A percentile compares a stretch with the other conserved stretches of the same genome.
These are phyloP conservation scores for Nasturtium officinale DNA, from an alignment of 345 rosid species.

Conservation along the genomic window DNA sequence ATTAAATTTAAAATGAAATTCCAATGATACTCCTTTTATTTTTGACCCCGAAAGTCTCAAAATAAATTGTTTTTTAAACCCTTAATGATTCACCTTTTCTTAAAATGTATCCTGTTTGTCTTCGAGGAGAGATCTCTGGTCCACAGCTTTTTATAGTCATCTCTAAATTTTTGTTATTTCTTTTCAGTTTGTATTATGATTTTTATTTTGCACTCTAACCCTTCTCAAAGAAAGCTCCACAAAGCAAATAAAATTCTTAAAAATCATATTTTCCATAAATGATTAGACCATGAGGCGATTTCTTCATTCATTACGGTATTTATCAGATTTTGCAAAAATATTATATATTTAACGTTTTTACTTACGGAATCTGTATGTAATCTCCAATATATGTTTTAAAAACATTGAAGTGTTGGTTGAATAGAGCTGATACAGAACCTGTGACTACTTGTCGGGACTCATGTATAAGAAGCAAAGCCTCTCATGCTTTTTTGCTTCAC, in stretches of 20 bases:
- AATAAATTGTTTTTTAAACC: conserved; percentile 43
- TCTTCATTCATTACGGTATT: background rate
- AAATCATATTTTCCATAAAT: background rate
- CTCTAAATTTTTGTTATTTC: conserved; percentile 18
- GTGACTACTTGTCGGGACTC: conserved; percentile 49
- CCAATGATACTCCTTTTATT: conserved; percentile 45
- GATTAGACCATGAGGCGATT: conserved; percentile 14
- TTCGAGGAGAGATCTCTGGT: conserved; percentile 37
- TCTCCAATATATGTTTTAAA: background rate
- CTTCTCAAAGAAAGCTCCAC: conserved; percentile 50
- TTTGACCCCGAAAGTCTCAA: conserved; percentile 51
- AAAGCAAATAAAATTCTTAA: background rate
- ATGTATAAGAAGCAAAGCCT: conserved; percentile 43
- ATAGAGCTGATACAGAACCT: conserved; percentile 40
- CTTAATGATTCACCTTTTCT: conserved; percentile 43
- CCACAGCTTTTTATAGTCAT: conserved; percentile 18
- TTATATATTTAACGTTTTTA: background rate
- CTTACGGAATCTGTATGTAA: background rate
- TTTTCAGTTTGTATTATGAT: conserved; percentile 31
- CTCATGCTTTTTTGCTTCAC: conserved; percentile 39
- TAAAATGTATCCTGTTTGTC: conserved; percentile 36
- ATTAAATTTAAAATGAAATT: background rate
- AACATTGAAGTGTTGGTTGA: conserved; percentile 35
- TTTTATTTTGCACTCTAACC: conserved; percentile 51
- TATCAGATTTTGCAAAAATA: conserved; percentile 5